Percentiles rank a stretch among this genome's conserved stretches.
Conservation (phyloP, 1,284 basidiomycete genomes). For the Pisolithus thermaeus region DNA sequence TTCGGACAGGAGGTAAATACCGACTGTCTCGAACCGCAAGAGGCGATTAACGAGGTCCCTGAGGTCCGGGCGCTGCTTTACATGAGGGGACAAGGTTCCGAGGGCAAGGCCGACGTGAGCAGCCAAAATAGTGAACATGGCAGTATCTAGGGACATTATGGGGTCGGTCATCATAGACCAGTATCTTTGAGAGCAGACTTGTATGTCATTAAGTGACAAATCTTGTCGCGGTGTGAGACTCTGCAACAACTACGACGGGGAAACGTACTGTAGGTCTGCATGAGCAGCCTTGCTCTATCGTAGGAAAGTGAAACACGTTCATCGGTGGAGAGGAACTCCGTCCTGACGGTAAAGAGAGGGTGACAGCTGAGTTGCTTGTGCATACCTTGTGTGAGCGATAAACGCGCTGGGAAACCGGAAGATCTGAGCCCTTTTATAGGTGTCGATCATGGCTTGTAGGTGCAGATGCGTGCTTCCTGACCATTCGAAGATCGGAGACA, state of each 20-base stretch:
- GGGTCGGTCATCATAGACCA: conserved; percentile 49
- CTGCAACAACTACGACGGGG: conserved; percentile 1
- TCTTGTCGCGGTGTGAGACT: conserved; percentile 21
- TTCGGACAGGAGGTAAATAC: conserved; percentile 48
- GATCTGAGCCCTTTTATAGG: conserved; percentile 13
- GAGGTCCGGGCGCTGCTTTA: conserved; percentile 42
- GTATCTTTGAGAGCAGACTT: conserved; percentile 39
- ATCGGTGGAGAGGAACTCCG: conserved; percentile 39
- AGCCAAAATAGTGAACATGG: conserved; percentile 44
- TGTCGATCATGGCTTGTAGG: conserved; percentile 11
- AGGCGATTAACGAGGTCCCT: conserved; percentile 39
- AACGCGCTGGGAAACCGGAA: neutral
- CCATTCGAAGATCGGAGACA: conserved; percentile 7
- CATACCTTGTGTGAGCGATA: conserved; percentile 24
- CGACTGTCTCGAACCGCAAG: conserved; percentile 43
- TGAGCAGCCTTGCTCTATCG: conserved; percentile 38
- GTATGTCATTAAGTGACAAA: conserved; percentile 39
- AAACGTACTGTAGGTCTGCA: conserved; percentile 42
- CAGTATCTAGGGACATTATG: conserved; percentile 40
- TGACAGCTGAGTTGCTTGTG: conserved; percentile 33
- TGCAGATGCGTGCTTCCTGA: conserved; percentile 6
- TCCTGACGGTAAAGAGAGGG: conserved; percentile 38
- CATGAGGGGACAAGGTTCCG: conserved; percentile 44
- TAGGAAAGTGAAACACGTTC: conserved; percentile 45
- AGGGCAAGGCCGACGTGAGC: conserved; percentile 45